These are phyloP conservation scores for Saccharum spontaneum DNA, from an alignment of 176 grass and related monocot genomes.

Conservation along the genomic window DNA sequence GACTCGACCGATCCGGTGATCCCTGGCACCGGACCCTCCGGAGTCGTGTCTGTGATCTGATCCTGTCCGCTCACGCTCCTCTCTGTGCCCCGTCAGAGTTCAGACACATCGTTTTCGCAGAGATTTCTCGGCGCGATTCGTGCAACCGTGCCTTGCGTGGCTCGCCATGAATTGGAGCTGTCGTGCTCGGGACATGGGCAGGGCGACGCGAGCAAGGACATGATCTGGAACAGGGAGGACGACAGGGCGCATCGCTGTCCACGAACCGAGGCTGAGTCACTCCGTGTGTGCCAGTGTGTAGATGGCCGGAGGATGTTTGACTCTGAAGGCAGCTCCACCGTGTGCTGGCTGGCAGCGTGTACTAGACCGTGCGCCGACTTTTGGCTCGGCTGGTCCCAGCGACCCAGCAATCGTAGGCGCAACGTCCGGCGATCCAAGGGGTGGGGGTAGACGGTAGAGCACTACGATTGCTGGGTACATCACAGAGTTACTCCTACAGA, in stretches of 20 bases:
- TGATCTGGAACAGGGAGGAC: background rate
- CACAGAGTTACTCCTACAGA: too few relatives aligned
- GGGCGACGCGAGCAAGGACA: background rate
- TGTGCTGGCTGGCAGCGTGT: background rate
- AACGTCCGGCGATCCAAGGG: too few relatives aligned
- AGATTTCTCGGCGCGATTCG: background rate
- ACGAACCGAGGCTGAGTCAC: background rate
- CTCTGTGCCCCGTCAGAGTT: background rate
- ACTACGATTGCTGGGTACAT: too few relatives aligned
- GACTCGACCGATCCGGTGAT: background rate
- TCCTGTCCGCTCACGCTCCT: too few relatives aligned
- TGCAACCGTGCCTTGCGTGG: background rate
- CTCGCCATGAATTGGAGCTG: background rate
- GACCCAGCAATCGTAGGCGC: background rate
- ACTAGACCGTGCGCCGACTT: background rate
- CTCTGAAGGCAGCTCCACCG: background rate
- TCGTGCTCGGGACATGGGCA: background rate
- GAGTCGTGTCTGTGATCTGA: background rate
- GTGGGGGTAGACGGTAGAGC: too few relatives aligned
- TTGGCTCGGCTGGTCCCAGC: background rate
- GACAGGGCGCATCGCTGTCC: background rate
- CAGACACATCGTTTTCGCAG: slow-evolving; percentile 1
- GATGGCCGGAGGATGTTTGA: background rate
- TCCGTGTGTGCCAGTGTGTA: background rate
- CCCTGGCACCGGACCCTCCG: too few relatives aligned